A percentile compares a stretch with the other conserved stretches of the same genome.
Conservation (phyloP, 192 early-diverging fungal genomes). For the Rhizophagus prolifer region DNA sequence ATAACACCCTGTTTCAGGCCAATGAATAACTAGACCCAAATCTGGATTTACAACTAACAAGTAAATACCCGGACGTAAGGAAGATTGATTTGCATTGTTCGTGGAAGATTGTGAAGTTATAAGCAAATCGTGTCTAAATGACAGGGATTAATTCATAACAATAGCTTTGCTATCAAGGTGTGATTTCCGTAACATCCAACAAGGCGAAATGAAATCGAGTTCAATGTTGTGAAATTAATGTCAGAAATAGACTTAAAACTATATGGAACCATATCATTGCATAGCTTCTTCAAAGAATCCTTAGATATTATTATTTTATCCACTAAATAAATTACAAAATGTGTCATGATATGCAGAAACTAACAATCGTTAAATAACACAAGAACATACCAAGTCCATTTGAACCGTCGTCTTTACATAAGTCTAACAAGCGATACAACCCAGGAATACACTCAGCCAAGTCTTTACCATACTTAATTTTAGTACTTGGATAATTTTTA, state of each 20-base stretch:
- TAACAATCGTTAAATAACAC: neutral
- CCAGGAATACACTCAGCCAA: conserved; percentile 2
- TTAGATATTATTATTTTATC: conserved; percentile 25
- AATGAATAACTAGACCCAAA: conserved; percentile 23
- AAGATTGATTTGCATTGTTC: neutral
- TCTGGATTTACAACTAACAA: neutral
- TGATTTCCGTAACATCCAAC: conserved; percentile 29
- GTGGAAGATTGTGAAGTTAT: neutral
- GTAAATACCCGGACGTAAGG: conserved; percentile 5
- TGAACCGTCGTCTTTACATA: conserved; percentile 23
- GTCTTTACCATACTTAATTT: neutral
- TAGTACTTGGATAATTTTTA: neutral
- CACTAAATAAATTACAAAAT: conserved; percentile 6
- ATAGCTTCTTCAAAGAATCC: conserved; percentile 8
- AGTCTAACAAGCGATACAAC: conserved; percentile 18
- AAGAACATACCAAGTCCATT: conserved; percentile 23
- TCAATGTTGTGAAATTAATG: conserved; percentile 17
- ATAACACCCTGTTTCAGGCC: conserved; percentile 28
- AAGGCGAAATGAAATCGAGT: neutral
- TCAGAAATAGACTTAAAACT: conserved; percentile 25
- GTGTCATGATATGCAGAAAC: neutral
- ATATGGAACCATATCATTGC: conserved; percentile 16
- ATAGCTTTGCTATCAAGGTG: conserved; percentile 20
- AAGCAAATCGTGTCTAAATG: neutral
- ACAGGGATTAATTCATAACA: neutral